phyloP scores from a whole-genome alignment of 768 basidiomycete species.

The Leccinum truebloodii region DNA sequence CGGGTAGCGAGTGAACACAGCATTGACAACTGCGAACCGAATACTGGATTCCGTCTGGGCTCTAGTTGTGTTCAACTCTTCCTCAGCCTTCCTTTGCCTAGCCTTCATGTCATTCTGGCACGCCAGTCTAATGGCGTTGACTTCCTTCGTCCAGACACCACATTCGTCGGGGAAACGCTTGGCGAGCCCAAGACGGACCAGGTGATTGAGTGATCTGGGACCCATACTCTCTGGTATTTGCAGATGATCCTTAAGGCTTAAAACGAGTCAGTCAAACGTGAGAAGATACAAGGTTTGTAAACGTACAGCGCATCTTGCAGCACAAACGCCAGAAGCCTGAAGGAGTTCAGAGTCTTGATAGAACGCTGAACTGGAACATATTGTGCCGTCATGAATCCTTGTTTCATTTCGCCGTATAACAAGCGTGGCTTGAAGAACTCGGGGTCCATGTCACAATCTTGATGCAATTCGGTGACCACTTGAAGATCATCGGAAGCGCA shows the following conservation, averaged over 20 bases:
- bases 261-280: neutral
- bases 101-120: neutral
- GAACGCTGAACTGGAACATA: constrained; percentile 27
- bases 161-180: constrained; percentile 30
- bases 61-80: constrained; percentile 11
- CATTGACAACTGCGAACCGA: constrained; percentile 27
- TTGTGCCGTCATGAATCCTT: constrained; percentile 39
- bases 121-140: constrained; percentile 8
- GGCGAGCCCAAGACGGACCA: constrained; percentile 34
- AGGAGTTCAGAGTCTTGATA: constrained; percentile 5
- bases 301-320: constrained; percentile 30
- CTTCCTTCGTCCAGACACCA: constrained; percentile 25
- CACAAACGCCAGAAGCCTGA: constrained; percentile 13
- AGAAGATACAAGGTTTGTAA: neutral
- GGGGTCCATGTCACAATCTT: constrained; percentile 24
- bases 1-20: constrained; percentile 30
- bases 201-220: constrained; percentile 28
- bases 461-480: constrained; percentile 15
- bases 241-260: constrained; percentile 29
- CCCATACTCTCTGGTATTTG: constrained; percentile 25
- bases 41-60: constrained; percentile 20
- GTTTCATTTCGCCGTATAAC: constrained; percentile 42
- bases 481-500: constrained; percentile 22
- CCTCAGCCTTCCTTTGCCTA: constrained; percentile 16
- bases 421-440: constrained; percentile 33